These are phyloP conservation scores for Colletotrichum sp. DNA, from an alignment of 2,329 filamentous ascomycete species.

Conservation along the genomic window DNA sequence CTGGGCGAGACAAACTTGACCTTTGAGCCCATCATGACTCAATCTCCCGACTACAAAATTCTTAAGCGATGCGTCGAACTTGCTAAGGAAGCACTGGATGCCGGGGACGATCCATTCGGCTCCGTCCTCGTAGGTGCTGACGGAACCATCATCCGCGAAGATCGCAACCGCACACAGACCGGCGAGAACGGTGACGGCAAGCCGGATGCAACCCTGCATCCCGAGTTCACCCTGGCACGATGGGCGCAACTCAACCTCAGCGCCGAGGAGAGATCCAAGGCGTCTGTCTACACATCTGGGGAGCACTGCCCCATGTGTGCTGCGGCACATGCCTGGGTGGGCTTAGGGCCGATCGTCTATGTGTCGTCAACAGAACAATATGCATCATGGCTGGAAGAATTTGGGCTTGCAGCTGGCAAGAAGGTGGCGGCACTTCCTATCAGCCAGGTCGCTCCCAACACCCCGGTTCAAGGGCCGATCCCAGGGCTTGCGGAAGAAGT, in stretches of 20 bases:
- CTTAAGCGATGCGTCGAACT: slow-evolving; percentile 30
- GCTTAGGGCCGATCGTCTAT: slow-evolving; percentile 39
- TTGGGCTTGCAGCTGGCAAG: slow-evolving; percentile 20
- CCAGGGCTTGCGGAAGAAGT: slow-evolving; percentile 32
- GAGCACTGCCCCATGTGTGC: slow-evolving; percentile 44
- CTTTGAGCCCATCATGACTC: slow-evolving; percentile 5
- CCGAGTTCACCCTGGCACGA: slow-evolving; percentile 38
- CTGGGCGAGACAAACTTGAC: accelerated
- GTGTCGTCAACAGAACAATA: slow-evolving; percentile 33
- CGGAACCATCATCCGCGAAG: slow-evolving; percentile 31
- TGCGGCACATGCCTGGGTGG: slow-evolving; percentile 37
- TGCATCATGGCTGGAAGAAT: slow-evolving; percentile 30
- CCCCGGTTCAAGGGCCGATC: slow-evolving; percentile 33
- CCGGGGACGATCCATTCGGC: slow-evolving; percentile 40
- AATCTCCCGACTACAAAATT: slow-evolving; percentile 4
- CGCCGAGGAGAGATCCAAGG: slow-evolving; percentile 41
- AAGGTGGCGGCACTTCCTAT: slow-evolving; percentile 31
- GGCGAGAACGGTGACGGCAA: slow-evolving; percentile 27
- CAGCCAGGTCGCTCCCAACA: slow-evolving; percentile 30
- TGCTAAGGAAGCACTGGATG: slow-evolving; percentile 39
- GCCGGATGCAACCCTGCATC: slow-evolving; percentile 37
- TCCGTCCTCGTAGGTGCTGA: slow-evolving; percentile 35
- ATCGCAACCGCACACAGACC: slow-evolving; percentile 38
- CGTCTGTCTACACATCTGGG: slow-evolving; percentile 39
- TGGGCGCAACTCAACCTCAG: slow-evolving; percentile 40